These are phyloP conservation scores for Podosphaera fusca DNA, from an alignment of 2,329 filamentous ascomycete genomes.

Conservation along the genomic window DNA sequence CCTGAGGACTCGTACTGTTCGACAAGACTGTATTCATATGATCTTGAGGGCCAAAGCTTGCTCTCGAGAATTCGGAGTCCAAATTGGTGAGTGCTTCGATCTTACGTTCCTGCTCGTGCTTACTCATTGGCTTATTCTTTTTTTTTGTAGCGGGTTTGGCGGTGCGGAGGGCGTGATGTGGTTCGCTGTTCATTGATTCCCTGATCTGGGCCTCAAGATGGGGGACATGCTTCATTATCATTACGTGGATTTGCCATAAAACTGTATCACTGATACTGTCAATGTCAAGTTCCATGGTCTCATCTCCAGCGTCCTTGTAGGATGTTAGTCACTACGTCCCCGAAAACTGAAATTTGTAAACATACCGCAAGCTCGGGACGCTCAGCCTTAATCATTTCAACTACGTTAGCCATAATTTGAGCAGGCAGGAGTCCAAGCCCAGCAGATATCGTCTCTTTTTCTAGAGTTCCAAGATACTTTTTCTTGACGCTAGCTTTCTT, in stretches of 20 bases:
- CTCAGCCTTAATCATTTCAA: conserved; percentile 76
- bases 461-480: conserved; percentile 45
- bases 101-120: conserved; percentile 43
- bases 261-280: conserved; percentile 31
- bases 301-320: conserved; percentile 22
- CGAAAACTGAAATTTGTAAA: conserved; percentile 1
- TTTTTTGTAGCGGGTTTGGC: conserved; percentile 22
- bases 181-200: conserved; percentile 8
- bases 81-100: conserved; percentile 39
- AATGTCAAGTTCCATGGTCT: conserved; percentile 35
- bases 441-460: conserved; percentile 80
- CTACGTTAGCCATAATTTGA: conserved; percentile 53
- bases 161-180: conserved; percentile 13
- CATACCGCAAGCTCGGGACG: conserved; percentile 44
- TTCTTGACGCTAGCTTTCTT: conserved; percentile 18
- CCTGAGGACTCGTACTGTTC: conserved; percentile 1
- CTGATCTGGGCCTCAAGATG: conserved; percentile 19
- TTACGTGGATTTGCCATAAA: conserved; percentile 28
- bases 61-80: conserved; percentile 22
- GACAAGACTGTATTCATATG: conserved; percentile 16
- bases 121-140: conserved; percentile 55
- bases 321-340: conserved; percentile 7
- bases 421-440: conserved; percentile 64
- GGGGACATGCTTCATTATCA: conserved; percentile 27
- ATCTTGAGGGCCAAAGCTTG: conserved; percentile 18